Evolutionary conservation across 2,329 filamentous ascomycete genomes (phyloP), one percentile per base, ranked within the genome.

Genomic region (Salinomyces thailandicus): DNA sequence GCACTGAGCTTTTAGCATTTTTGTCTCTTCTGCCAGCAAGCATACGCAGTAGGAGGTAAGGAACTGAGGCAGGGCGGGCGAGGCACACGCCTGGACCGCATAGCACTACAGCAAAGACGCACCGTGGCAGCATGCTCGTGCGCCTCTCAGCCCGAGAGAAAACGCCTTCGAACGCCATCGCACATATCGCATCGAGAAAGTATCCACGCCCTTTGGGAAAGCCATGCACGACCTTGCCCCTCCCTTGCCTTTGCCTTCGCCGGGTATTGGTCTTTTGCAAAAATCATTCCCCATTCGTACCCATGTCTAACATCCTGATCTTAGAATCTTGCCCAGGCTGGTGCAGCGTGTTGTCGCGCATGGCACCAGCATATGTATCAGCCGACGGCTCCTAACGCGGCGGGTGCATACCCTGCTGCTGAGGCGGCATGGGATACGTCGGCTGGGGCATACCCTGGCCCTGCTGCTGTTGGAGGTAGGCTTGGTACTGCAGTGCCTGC

Each of bases 401-500:
- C 46, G 47, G 47, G 35, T 55, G 54, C 54, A 56, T 55, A 36
- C 53, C 51, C 41, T 52, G 51, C 41, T 52, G 51, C 46, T 56
- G 53, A 11, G 54, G 52, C 14, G 57, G 52, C 53, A 60, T 60
- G 11, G 57, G 57, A 35, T 60, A 60, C 27, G 52, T 54, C 36
- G 53, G 52, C 36, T 54, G 50, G 39, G 34, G 22, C 22, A 26
- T 26, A n/a, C 22, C 32, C 36, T 58, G 55, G 16, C 52, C 48
- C 36, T 60, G 57, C 43, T 59, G 55, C 24, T 60, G 56, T 39
- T 61, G 58, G 16, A 61, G 43, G 39, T 61, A 61, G 20, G 55
- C 55, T 42, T 61, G 58, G 37, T 61, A 61, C 36, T 61, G 58
- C 27, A 61, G 41, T 3, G 57, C 57, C 38, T 60, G 57, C 38